These are phyloP conservation scores for Erysimum cheiranthoides DNA, from an alignment of 345 rosid species.

Conservation along the genomic window DNA sequence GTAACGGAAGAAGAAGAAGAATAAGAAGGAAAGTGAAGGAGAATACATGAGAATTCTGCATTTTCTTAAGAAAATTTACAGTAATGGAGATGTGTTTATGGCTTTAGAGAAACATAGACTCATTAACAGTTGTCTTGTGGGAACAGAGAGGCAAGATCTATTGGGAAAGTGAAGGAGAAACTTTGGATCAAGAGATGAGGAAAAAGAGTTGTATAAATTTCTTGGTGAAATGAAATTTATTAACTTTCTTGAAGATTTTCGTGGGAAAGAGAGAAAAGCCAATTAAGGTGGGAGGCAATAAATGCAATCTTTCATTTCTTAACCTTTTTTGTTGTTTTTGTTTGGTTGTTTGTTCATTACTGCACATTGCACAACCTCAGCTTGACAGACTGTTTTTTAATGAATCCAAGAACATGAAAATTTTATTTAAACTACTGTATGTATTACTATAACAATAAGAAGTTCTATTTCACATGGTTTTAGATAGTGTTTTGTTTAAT, in stretches of 20 bases:
- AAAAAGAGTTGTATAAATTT: background rate
- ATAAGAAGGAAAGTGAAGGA: slow-evolving; percentile 39
- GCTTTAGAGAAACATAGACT: slow-evolving; percentile 27
- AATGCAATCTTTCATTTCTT: slow-evolving; percentile 12
- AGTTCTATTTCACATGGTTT: slow-evolving; percentile 16
- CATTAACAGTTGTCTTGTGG: slow-evolving; percentile 1
- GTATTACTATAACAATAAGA: background rate
- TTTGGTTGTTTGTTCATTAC: slow-evolving; percentile 44
- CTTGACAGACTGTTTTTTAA: slow-evolving; percentile 42
- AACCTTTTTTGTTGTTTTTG: background rate
- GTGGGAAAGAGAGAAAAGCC: slow-evolving; percentile 27
- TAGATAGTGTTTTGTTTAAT: background rate
- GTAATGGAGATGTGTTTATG: slow-evolving; percentile 25
- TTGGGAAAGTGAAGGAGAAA: background rate
- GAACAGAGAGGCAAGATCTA: slow-evolving; percentile 39
- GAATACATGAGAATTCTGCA: slow-evolving; percentile 25
- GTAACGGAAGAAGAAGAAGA: slow-evolving; percentile 40
- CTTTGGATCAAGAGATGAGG: slow-evolving; percentile 11
- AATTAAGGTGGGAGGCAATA: slow-evolving; percentile 37
- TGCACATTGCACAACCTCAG: slow-evolving; percentile 43
- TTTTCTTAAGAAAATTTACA: slow-evolving; percentile 31
- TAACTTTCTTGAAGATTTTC: slow-evolving; percentile 10
- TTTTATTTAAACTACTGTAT: background rate
- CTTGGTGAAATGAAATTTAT: background rate
- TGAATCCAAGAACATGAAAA: slow-evolving; percentile 13